phyloP scores from a whole-genome alignment of 148 eudicot species.

The Amaranthus palmeri region DNA sequence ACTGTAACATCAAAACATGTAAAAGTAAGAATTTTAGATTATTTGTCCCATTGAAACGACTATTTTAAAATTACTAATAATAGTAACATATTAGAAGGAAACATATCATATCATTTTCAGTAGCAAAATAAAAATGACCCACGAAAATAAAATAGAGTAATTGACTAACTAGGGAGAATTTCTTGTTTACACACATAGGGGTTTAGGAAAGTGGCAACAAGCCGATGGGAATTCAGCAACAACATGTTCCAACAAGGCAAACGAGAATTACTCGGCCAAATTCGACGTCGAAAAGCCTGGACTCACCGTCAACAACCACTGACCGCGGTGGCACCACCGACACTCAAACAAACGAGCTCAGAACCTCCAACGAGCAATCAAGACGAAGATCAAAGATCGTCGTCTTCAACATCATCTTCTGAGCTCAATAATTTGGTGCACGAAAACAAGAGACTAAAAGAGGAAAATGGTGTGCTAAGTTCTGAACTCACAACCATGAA shows the following conservation, averaged over 20 bases:
- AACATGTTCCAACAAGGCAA: constrained; percentile 68
- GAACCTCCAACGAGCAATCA: constrained; percentile 12
- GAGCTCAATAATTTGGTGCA: constrained; percentile 46
- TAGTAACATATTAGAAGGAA: no score
- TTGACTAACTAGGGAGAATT: no score
- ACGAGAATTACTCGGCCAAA: constrained; percentile 49
- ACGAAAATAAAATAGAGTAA: no score
- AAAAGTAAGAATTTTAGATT: no score
- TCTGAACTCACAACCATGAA: constrained; percentile 61
- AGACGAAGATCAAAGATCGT: constrained; percentile 64
- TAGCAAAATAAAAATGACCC: no score
- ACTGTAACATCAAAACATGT: no score
- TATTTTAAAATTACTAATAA: no score
- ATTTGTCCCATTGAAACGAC: no score
- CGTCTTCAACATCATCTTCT: constrained; percentile 62
- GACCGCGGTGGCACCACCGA: not conserved
- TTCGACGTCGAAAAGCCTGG: constrained; percentile 74
- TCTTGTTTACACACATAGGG: constrained; percentile 37
- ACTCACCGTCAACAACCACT: constrained; percentile 27
- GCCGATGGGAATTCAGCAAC: constrained; percentile 82
- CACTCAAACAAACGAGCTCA: not conserved
- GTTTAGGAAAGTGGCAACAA: constrained; percentile 78
- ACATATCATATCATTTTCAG: no score
- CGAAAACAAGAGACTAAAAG: constrained; percentile 72
- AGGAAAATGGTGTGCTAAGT: constrained; percentile 52